A percentile compares a stretch with the other conserved stretches of the same genome.
Evolutionary conservation across 129 eudicot species (phyloP).

Genomic region (Centella asiatica): DNA sequence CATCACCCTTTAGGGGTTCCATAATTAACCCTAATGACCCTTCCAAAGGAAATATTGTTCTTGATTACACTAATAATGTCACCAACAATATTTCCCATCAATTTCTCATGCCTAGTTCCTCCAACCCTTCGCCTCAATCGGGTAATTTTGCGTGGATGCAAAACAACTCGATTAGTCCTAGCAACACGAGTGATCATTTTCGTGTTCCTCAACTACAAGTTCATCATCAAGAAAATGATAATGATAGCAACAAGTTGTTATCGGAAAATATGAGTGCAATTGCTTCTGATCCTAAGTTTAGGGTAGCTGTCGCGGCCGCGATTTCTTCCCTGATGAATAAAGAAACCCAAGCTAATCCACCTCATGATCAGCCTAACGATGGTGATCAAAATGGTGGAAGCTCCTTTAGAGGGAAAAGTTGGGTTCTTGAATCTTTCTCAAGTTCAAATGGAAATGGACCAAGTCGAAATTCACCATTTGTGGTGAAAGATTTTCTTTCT

Average conservation of each 20-base stretch:
- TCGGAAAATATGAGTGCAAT: conserved; percentile 73
- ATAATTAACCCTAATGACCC: conserved; percentile 42
- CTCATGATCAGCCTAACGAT: conserved; percentile 12
- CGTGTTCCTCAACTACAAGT: conserved; percentile 11
- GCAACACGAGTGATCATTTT: conserved; percentile 12
- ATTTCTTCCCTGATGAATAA: conserved; percentile 71
- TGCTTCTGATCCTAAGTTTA: conserved; percentile 79
- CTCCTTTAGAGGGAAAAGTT: conserved; percentile 30
- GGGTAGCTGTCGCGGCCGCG: conserved; percentile 95
- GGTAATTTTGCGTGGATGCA: conserved; percentile 45
- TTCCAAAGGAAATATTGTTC: conserved; percentile 52
- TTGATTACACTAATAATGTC: conserved; percentile 50
- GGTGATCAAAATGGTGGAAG: conserved; percentile 31
- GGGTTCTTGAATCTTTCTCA: conserved; percentile 6
- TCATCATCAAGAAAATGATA: conserved; percentile 13
- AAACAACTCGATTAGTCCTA: conserved; percentile 14
- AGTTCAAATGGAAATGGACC: neutral
- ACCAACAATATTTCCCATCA: conserved; percentile 21
- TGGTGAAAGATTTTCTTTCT: conserved; percentile 28
- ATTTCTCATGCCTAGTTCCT: conserved; percentile 25
- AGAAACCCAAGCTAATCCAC: conserved; percentile 43
- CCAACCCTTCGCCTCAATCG: conserved; percentile 23
- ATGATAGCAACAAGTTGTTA: conserved; percentile 20
- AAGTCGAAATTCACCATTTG: conserved; percentile 14
- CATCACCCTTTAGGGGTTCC: conserved; percentile 28